These are phyloP conservation scores for Rhodotorula glutinis DNA, from an alignment of 1,284 basidiomycete genomes.

Conservation along the genomic window DNA sequence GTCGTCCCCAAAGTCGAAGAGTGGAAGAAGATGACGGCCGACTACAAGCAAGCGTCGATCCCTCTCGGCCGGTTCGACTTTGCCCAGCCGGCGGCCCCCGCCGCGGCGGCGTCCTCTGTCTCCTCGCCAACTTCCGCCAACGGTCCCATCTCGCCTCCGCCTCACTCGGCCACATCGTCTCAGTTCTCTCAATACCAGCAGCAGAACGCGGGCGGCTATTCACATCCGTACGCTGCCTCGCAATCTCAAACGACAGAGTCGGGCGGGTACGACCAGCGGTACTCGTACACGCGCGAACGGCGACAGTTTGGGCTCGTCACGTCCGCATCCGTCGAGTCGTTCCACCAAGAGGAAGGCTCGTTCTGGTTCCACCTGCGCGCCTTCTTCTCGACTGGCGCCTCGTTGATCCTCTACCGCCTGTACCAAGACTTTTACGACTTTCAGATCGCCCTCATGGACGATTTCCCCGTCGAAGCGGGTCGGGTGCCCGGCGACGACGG, in stretches of 20 bases:
- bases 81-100: slow-evolving; percentile 8
- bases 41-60: slow-evolving; percentile 94
- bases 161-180: neutral
- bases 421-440: slow-evolving; percentile 99
- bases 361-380: slow-evolving; percentile 97
- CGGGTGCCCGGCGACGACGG: slow-evolving; percentile 52
- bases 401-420: slow-evolving; percentile 85
- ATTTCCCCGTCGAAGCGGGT: slow-evolving; percentile 86
- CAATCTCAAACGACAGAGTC: neutral
- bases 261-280: slow-evolving; percentile 20
- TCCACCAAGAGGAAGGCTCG: slow-evolving; percentile 92
- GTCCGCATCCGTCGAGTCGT: slow-evolving; percentile 86
- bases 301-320: slow-evolving; percentile 66
- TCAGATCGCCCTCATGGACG: slow-evolving; percentile 80
- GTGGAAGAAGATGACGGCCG: slow-evolving; percentile 93
- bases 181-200: neutral
- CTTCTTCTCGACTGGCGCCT: slow-evolving; percentile 64
- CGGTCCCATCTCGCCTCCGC: slow-evolving; percentile 41
- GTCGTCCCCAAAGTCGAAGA: slow-evolving; percentile 86
- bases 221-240: neutral
- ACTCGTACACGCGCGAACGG: slow-evolving; percentile 39
- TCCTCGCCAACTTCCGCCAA: slow-evolving; percentile 47
- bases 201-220: neutral
- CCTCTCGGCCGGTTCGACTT: slow-evolving; percentile 85
- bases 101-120: slow-evolving; percentile 8